phyloP scores from a whole-genome alignment of 306 rosid genomes.

The Prunus armeniaca region DNA sequence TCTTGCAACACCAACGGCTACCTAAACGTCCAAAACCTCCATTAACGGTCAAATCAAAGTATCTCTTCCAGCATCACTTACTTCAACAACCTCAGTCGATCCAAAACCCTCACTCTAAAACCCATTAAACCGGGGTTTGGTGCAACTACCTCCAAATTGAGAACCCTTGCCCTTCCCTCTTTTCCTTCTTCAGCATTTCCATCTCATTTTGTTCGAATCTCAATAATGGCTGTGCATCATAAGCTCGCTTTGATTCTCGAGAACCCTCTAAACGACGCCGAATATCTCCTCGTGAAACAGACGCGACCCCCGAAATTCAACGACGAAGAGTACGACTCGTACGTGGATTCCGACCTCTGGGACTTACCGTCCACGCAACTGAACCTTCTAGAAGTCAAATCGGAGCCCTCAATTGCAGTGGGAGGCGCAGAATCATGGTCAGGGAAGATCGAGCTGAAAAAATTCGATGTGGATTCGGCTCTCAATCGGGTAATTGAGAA shows the following conservation, averaged over 20 bases:
- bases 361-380: conserved; percentile 67
- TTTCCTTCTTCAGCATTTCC: neutral
- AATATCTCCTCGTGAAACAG: conserved; percentile 60
- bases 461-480: conserved; percentile 57
- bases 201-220: neutral
- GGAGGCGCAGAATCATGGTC: conserved; percentile 24
- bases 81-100: neutral
- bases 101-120: too few species aligned
- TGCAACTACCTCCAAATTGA: neutral
- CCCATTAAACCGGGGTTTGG: neutral
- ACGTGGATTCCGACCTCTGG: conserved; percentile 82
- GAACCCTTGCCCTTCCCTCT: neutral
- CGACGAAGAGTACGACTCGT: conserved; percentile 75
- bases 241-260: conserved; percentile 51
- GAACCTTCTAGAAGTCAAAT: conserved; percentile 34
- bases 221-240: conserved; percentile 39
- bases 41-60: neutral
- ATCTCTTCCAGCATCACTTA: neutral
- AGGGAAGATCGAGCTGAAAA: conserved; percentile 40
- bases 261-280: conserved; percentile 37
- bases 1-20: neutral
- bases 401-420: conserved; percentile 25
- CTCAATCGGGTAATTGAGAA: conserved; percentile 31
- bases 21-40: neutral
- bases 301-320: conserved; percentile 62